Conservation (phyloP, 768 basidiomycete genomes). For the Termitomyces sp. region DNA sequence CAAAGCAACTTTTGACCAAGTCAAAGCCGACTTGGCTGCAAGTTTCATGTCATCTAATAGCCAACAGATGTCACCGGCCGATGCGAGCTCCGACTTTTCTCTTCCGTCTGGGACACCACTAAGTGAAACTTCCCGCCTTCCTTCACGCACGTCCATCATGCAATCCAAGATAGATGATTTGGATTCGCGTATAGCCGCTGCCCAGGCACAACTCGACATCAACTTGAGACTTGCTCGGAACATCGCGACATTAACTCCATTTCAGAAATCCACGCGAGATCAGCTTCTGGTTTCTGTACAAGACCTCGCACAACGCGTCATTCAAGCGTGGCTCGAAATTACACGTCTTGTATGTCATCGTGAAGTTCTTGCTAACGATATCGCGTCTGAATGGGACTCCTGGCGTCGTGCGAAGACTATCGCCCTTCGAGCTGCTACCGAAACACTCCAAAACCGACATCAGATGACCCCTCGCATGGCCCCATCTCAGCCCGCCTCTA, state of each 20-base stretch:
- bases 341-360: conserved; percentile 72
- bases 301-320: conserved; percentile 57
- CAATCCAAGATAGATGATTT: conserved; percentile 60
- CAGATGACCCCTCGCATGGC: conserved; percentile 32
- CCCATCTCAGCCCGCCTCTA: conserved; percentile 24
- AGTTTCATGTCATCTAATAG: conserved; percentile 26
- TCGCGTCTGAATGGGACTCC: conserved; percentile 62
- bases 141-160: conserved; percentile 53
- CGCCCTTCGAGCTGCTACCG: conserved; percentile 70
- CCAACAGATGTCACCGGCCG: conserved; percentile 9
- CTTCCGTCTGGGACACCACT: conserved; percentile 7
- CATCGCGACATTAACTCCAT: conserved; percentile 80
- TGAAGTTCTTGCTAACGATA: conserved; percentile 66
- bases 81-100: neutral
- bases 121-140: conserved; percentile 26
- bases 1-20: conserved; percentile 79
- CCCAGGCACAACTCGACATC: conserved; percentile 55
- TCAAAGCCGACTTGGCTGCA: conserved; percentile 79
- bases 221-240: conserved; percentile 75
- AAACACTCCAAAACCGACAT: conserved; percentile 47
- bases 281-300: conserved; percentile 59
- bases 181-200: conserved; percentile 47
- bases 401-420: conserved; percentile 62
- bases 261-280: conserved; percentile 79
- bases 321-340: conserved; percentile 64